Conservation (phyloP, 2,329 filamentous ascomycete genomes). For the Aspergillus neoniger region DNA sequence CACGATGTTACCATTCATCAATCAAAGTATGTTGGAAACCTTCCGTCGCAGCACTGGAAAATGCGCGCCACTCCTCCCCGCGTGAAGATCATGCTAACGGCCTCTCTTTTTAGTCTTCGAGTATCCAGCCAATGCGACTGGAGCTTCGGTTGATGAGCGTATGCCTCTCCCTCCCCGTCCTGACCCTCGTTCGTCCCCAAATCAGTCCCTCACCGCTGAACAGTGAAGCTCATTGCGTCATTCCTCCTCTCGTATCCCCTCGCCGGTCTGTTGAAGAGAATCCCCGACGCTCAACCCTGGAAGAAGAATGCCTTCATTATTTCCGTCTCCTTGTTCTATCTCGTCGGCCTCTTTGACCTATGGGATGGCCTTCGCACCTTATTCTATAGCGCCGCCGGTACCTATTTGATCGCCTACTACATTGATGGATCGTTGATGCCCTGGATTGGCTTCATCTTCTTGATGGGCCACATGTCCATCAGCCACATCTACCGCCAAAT, state of each 20-base stretch:
- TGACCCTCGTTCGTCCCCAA: not conserved
- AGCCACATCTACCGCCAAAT: slow-evolving; percentile 84
- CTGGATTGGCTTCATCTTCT: slow-evolving; percentile 90
- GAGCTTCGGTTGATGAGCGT: slow-evolving; percentile 67
- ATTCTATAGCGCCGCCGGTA: slow-evolving; percentile 72
- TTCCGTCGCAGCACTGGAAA: slow-evolving; percentile 4
- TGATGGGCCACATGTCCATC: slow-evolving; percentile 93
- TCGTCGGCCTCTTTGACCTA: slow-evolving; percentile 89
- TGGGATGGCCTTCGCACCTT: slow-evolving; percentile 83
- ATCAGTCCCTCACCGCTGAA: slow-evolving; percentile 1
- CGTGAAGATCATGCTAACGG: slow-evolving; percentile 18
- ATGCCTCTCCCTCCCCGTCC: slow-evolving; percentile 23
- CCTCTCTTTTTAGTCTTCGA: slow-evolving; percentile 56
- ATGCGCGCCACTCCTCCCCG: slow-evolving; percentile 10
- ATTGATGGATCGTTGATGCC: slow-evolving; percentile 92
- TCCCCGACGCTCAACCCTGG: slow-evolving; percentile 80
- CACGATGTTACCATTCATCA: slow-evolving; percentile 65
- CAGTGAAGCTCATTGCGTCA: slow-evolving; percentile 90
- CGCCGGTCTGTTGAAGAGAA: slow-evolving; percentile 81
- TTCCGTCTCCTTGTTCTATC: slow-evolving; percentile 78
- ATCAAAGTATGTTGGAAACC: slow-evolving; percentile 51
- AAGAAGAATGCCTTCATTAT: slow-evolving; percentile 89
- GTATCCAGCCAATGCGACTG: slow-evolving; percentile 58
- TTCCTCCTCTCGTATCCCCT: slow-evolving; percentile 93
- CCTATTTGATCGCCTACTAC: slow-evolving; percentile 81